These are phyloP conservation scores for Halenospora varia DNA, from an alignment of 495 filamentous ascomycete species.

Conservation along the genomic window DNA sequence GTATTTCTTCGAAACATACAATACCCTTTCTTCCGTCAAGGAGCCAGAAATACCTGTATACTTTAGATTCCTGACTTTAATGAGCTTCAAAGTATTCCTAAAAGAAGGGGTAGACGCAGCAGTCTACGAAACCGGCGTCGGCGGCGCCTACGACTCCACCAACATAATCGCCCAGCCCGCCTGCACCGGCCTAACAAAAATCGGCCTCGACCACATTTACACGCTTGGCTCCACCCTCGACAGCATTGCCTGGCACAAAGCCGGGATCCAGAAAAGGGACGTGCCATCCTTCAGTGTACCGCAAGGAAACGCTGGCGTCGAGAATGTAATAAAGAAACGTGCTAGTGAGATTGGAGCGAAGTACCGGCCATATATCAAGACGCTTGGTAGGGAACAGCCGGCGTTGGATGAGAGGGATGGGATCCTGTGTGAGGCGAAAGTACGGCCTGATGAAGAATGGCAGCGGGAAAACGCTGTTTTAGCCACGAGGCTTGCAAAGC, in stretches of 20 bases:
- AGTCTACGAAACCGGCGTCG: constrained; percentile 90
- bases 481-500: constrained; percentile 69
- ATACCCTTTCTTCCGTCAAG: constrained; percentile 68
- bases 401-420: constrained; percentile 62
- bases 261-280: constrained; percentile 79
- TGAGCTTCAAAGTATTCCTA: constrained; percentile 86
- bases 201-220: constrained; percentile 86
- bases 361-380: no score
- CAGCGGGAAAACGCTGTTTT: constrained; percentile 85
- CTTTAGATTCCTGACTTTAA: constrained; percentile 83
- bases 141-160: constrained; percentile 89
- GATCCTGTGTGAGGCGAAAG: constrained; percentile 52
- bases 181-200: constrained; percentile 70
- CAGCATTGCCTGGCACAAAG: constrained; percentile 97
- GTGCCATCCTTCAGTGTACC: constrained; percentile 68
- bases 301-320: no score
- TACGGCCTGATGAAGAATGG: constrained; percentile 76
- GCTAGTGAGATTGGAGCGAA: no score
- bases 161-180: constrained; percentile 79
- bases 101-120: constrained; percentile 75
- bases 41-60: constrained; percentile 71
- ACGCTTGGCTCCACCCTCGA: constrained; percentile 81
- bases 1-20: constrained; percentile 90
- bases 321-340: no score
- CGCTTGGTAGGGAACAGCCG: no score